Conservation (phyloP, 1,139 yeast genomes). For the Starmera stellimalicola region DNA sequence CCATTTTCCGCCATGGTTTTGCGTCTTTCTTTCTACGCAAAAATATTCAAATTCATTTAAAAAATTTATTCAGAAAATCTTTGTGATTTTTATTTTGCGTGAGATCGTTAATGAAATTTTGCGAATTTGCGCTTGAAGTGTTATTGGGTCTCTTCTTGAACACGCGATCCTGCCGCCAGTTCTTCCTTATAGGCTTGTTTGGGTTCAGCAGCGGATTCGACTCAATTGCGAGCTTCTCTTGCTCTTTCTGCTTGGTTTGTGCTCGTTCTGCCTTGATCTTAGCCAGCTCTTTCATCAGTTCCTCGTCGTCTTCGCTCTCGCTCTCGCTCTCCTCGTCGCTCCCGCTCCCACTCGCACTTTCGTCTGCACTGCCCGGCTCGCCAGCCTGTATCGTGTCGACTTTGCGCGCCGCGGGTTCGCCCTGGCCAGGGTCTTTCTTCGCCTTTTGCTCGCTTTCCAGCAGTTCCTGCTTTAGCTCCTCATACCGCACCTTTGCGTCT, state of each 20-base stretch:
- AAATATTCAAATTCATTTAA: too few species aligned
- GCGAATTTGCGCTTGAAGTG: not conserved
- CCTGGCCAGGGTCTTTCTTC: constrained; percentile 8
- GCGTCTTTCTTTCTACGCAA: too few species aligned
- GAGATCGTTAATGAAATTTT: constrained; percentile 53
- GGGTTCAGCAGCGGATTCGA: constrained; percentile 34
- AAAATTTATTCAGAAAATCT: constrained; percentile 60
- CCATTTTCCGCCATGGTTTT: too few species aligned
- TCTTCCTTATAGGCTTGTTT: constrained; percentile 25
- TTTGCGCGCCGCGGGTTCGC: constrained; percentile 8
- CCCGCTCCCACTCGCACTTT: constrained; percentile 14
- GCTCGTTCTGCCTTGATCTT: constrained; percentile 39
- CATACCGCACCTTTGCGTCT: constrained; percentile 15
- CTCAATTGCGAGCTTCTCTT: constrained; percentile 21
- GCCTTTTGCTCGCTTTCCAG: constrained; percentile 17
- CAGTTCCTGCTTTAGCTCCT: constrained; percentile 20
- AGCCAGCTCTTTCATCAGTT: constrained; percentile 42
- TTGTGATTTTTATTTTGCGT: constrained; percentile 62
- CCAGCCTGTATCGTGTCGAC: constrained; percentile 4
- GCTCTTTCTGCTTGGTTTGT: constrained; percentile 20
- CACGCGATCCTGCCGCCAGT: constrained; percentile 42
- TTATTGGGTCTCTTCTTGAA: constrained; percentile 22
- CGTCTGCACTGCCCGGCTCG: constrained; percentile 7
- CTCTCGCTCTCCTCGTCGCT: constrained; percentile 24
- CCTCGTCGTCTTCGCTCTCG: constrained; percentile 25